Evolutionary conservation across 768 basidiomycete genomes (phyloP), one percentile per base, ranked within the genome.

Genomic region (Lactarius hatsudake): DNA sequence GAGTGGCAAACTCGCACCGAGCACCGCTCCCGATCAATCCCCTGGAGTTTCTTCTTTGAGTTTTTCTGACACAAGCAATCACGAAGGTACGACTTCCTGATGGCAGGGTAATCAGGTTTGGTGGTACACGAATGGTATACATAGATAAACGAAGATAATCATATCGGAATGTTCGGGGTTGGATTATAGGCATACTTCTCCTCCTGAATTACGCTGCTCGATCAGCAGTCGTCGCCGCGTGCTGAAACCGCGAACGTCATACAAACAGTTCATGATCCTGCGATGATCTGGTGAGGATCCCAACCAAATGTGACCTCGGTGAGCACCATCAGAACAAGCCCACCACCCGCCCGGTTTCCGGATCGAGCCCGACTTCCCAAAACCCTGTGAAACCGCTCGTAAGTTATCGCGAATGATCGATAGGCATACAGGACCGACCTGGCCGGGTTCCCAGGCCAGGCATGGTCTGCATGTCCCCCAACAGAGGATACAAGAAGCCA

Each of bases 401-500:
- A 51, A 62, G 67, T 53, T 32, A 73, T 69, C 63, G 18, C 30
- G 40, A 9, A 45, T 26, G 42, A 30, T 20, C 48, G 5, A 66
- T 30, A 43, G 26, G 4, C 1, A 63, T 13, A 23, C 30, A 28
- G 23, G 54, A 67, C 79, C 71, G 65, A 87, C 91, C 93, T 76
- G 94, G 94, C 67, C 94, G 87, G 66, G 94, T 97, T 30, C 89
- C 93, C 51, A 97, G 84, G 71, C 95, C 96, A 54, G 96, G 96
- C 94, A 99, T 96, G 64, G 95, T 98, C 76, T 93, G 91, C 93
- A 99, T 98, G 76, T 96, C 94, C 45, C 92, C 93, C n/a, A 92
- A 82, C 69, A 98, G 85, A 28, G 96, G 96, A 78, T 96, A 97
- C 70, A 98, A 79, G 87, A 98, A 98, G 30, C 93, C 93, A 65